Evolutionary conservation across 495 filamentous ascomycete species (phyloP).

Genomic region (Neurospora sp.): DNA sequence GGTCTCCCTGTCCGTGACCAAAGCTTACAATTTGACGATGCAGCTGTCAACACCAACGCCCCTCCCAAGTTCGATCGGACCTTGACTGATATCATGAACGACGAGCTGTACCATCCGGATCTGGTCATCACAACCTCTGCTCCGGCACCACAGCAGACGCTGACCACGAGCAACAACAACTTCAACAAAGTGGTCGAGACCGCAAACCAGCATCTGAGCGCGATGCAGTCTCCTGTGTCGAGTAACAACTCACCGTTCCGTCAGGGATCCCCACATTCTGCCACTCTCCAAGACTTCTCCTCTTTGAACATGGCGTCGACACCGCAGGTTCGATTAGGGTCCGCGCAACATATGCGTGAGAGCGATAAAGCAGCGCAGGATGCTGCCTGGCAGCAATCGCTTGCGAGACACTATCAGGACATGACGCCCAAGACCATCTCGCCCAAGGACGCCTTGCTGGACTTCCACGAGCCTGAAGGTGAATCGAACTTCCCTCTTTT

Average conservation of each 20-base stretch:
- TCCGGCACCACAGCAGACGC: slow-evolving; percentile 33
- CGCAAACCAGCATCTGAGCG: slow-evolving; percentile 52
- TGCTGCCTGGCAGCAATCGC: slow-evolving; percentile 42
- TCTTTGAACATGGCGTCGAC: slow-evolving; percentile 16
- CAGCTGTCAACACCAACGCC: slow-evolving; percentile 40
- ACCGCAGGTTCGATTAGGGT: slow-evolving; percentile 37
- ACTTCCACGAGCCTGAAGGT: slow-evolving; percentile 66
- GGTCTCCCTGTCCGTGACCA: slow-evolving; percentile 42
- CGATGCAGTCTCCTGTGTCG: slow-evolving; percentile 35
- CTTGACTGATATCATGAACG: slow-evolving; percentile 73
- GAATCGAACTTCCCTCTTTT: slow-evolving; percentile 62
- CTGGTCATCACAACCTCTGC: slow-evolving; percentile 45
- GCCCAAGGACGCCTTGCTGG: slow-evolving; percentile 83
- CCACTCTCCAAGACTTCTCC: slow-evolving; percentile 34
- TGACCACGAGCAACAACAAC: slow-evolving; percentile 50
- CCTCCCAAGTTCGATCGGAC: slow-evolving; percentile 72
- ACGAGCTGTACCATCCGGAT: slow-evolving; percentile 73
- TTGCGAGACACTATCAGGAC: slow-evolving; percentile 33
- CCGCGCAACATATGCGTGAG: slow-evolving; percentile 49
- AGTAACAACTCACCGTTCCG: slow-evolving; percentile 80
- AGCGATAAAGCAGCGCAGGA: slow-evolving; percentile 51
- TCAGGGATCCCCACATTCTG: slow-evolving; percentile 58
- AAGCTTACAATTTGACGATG: slow-evolving; percentile 30
- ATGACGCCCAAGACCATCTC: slow-evolving; percentile 80
- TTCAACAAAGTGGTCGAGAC: slow-evolving; percentile 40